Conservation (phyloP, 2,329 filamentous ascomycete genomes). For the Epichloe glyceriae region DNA sequence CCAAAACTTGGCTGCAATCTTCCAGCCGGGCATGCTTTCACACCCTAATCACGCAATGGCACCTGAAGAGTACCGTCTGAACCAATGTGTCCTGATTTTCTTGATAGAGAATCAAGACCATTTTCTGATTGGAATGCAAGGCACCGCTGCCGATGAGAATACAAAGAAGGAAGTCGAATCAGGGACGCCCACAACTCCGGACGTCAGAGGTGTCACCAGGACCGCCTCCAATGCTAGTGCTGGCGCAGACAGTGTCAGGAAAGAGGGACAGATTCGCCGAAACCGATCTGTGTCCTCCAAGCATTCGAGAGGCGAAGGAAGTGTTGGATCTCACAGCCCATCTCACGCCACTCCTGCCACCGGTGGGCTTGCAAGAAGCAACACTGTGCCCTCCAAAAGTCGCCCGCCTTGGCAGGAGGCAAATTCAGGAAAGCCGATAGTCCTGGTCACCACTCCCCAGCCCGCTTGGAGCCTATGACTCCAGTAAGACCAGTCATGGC, state of each 20-base stretch:
- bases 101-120: conserved; percentile 97
- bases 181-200: conserved; percentile 41
- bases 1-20: conserved; percentile 88
- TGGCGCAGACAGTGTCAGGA: conserved; percentile 73
- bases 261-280: conserved; percentile 65
- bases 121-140: conserved; percentile 96
- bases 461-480: conserved; percentile 25
- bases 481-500: conserved; percentile 17
- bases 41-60: conserved; percentile 94
- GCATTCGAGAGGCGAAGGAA: conserved; percentile 63
- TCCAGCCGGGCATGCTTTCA: conserved; percentile 90
- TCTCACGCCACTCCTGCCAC: conserved; percentile 40
- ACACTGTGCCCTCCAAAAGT: conserved; percentile 90
- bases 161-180: conserved; percentile 53
- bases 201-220: conserved; percentile 39
- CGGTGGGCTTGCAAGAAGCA: conserved; percentile 53
- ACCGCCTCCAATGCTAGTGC: conserved; percentile 82
- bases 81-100: conserved; percentile 95
- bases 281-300: conserved; percentile 91
- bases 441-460: conserved; percentile 18
- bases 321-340: conserved; percentile 56
- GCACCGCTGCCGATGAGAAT: conserved; percentile 88
- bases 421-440: conserved; percentile 42
- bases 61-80: conserved; percentile 83
- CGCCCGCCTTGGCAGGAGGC: conserved; percentile 54